phyloP scores from a whole-genome alignment of 768 basidiomycete genomes.

The Lactarius akahatsu region DNA sequence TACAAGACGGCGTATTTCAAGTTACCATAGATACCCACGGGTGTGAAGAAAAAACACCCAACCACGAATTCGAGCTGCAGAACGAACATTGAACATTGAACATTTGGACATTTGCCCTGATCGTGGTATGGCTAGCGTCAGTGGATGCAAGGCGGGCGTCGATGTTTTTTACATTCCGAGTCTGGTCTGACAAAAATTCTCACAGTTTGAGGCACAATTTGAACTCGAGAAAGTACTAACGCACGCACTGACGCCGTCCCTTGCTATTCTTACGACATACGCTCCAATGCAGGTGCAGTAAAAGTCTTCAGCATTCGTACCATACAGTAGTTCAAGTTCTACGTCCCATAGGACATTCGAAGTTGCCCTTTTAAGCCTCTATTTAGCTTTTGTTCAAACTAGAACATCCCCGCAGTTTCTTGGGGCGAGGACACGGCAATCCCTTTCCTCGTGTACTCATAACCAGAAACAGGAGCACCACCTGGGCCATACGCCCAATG shows the following conservation, averaged over 20 bases:
- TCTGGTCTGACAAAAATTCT: neutral
- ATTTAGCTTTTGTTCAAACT: conserved; percentile 10
- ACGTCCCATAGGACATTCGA: neutral
- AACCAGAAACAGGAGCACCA: neutral
- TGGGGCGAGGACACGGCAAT: too few relatives aligned
- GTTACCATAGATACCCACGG: conserved; percentile 2
- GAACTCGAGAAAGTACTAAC: neutral
- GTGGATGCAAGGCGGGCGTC: neutral
- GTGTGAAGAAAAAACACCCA: neutral
- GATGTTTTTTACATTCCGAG: neutral
- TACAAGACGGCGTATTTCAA: neutral
- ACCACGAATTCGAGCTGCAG: neutral
- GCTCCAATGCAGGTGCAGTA: neutral
- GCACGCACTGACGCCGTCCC: neutral
- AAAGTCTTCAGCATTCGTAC: neutral
- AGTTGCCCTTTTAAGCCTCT: neutral
- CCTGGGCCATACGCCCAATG: neutral
- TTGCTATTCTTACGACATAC: neutral
- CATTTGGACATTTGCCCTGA: neutral
- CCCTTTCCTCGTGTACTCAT: neutral
- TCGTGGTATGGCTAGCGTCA: neutral
- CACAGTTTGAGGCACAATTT: neutral
- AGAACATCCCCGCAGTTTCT: neutral
- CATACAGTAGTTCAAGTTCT: neutral
- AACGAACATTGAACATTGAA: neutral